phyloP scores from a whole-genome alignment of 768 basidiomycete species.

The Lentinula lateritia region DNA sequence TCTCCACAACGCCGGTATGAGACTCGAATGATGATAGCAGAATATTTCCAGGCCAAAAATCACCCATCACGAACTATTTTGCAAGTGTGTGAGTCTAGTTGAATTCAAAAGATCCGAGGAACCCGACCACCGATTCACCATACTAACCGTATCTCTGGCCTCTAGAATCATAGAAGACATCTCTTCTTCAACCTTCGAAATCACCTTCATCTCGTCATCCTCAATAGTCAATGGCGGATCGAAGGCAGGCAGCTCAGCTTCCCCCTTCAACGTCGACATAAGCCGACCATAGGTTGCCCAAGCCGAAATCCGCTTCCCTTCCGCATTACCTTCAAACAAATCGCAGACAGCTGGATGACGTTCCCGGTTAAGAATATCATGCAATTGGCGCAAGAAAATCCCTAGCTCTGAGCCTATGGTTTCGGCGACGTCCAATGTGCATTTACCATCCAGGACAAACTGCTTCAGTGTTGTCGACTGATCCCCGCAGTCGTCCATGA shows the following conservation, averaged over 20 bases:
- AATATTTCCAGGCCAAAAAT: conserved; percentile 72
- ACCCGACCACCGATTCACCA: not conserved
- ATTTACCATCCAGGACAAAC: conserved; percentile 28
- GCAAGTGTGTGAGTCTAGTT: not conserved
- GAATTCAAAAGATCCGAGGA: not conserved
- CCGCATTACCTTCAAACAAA: conserved; percentile 32
- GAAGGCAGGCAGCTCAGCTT: conserved; percentile 26
- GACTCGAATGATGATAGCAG: conserved; percentile 33
- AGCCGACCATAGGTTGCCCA: conserved; percentile 41
- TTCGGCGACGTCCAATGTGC: conserved; percentile 22
- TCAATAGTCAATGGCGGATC: conserved; percentile 37
- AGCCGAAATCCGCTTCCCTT: conserved; percentile 35
- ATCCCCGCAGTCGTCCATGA: conserved; percentile 60
- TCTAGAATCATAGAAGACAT: conserved; percentile 18
- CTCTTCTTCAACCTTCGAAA: conserved; percentile 19
- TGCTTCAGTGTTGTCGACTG: conserved; percentile 32
- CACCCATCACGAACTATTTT: conserved; percentile 52
- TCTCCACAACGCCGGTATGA: not conserved
- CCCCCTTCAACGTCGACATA: conserved; percentile 29
- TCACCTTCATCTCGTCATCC: conserved; percentile 25
- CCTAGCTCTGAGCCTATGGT: conserved; percentile 52
- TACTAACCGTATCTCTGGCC: conserved; percentile 24
- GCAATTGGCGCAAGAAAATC: conserved; percentile 47
- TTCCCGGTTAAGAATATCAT: conserved; percentile 35
- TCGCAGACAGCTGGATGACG: conserved; percentile 17